phyloP scores from a whole-genome alignment of 331 rosid species.

The Phaseolus coccineus region DNA sequence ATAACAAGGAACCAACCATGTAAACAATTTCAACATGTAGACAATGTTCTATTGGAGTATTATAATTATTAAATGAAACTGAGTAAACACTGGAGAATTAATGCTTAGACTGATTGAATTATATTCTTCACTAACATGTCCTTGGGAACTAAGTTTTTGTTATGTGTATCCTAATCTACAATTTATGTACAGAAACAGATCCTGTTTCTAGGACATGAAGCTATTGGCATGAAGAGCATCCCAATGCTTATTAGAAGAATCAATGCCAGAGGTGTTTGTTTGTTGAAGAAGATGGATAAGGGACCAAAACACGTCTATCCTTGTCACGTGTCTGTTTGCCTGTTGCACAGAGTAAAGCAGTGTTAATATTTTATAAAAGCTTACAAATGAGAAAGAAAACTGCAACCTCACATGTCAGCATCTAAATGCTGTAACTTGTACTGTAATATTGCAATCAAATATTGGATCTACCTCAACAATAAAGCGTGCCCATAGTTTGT shows the following conservation, averaged over 20 bases:
- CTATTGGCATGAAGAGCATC: constrained; percentile 46
- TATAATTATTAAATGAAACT: constrained; percentile 24
- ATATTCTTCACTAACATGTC: constrained; percentile 35
- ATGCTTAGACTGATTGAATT: constrained; percentile 40
- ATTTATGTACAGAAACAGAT: constrained; percentile 42
- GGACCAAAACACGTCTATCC: constrained; percentile 77
- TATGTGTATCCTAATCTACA: constrained; percentile 47
- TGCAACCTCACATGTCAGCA: constrained; percentile 14
- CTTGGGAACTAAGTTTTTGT: constrained; percentile 27
- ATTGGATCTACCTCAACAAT: constrained; percentile 70
- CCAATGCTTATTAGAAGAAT: constrained; percentile 48
- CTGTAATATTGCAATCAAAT: neutral
- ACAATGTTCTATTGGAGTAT: neutral
- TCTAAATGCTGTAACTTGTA: constrained; percentile 10
- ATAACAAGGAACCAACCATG: constrained; percentile 5
- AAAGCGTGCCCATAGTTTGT: constrained; percentile 73
- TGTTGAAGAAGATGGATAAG: constrained; percentile 72
- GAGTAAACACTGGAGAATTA: constrained; percentile 29
- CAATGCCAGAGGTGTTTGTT: constrained; percentile 45
- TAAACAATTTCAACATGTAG: constrained; percentile 13
- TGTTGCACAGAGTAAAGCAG: constrained; percentile 46
- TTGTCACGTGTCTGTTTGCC: constrained; percentile 67
- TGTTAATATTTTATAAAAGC: neutral
- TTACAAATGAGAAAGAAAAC: neutral
- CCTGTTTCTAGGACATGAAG: constrained; percentile 38